Percentiles rank a stretch among this genome's conserved stretches.
These are phyloP conservation scores for Malus sieversii DNA, from an alignment of 306 rosid genomes.

Conservation along the genomic window DNA sequence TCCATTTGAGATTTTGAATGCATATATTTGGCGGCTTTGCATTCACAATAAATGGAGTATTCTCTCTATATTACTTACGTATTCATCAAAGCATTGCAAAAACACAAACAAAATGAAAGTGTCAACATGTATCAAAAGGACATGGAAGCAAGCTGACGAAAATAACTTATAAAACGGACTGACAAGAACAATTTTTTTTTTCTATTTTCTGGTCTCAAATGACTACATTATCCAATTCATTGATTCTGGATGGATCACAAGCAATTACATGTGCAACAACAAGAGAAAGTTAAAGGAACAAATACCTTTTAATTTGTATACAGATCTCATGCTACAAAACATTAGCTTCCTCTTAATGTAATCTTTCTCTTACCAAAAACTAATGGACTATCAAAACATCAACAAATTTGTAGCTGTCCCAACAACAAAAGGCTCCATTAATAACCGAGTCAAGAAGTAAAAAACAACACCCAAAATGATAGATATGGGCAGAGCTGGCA, in stretches of 20 bases:
- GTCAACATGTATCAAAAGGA: background rate
- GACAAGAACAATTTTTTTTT: background rate
- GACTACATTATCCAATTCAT: background rate
- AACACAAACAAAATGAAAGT: background rate
- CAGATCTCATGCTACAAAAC: constrained; percentile 2
- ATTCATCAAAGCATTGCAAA: background rate
- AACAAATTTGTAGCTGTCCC: constrained; percentile 80
- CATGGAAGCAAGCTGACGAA: background rate
- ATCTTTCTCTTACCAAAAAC: background rate
- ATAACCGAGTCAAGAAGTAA: constrained; percentile 79
- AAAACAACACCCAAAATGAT: constrained; percentile 73
- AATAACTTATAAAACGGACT: background rate
- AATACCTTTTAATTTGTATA: background rate
- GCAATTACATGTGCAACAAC: background rate
- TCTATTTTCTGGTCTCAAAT: background rate
- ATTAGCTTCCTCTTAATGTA: background rate
- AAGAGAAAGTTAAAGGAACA: background rate
- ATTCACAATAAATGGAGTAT: background rate
- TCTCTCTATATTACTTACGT: background rate
- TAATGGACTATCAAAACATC: constrained; percentile 55
- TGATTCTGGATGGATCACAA: background rate
- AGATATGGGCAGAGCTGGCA: constrained; percentile 91
- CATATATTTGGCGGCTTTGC: background rate
- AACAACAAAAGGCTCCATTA: constrained; percentile 90
- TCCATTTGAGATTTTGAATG: background rate